Evolutionary conservation across 2,329 filamentous ascomycete species (phyloP).

Genomic region (Aschersonia sp.): DNA sequence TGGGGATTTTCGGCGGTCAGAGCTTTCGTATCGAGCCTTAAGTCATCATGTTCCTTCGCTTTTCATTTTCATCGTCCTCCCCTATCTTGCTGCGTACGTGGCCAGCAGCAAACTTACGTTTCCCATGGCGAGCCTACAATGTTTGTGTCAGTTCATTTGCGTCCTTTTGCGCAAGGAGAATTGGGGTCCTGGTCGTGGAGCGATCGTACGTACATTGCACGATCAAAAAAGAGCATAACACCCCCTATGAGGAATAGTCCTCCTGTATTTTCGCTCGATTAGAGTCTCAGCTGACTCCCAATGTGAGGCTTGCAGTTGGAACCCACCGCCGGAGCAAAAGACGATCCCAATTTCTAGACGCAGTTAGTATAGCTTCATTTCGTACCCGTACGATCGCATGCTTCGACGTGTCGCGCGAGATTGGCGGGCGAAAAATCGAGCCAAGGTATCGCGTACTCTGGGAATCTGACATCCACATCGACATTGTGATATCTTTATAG

Average conservation of each 20-base stretch:
- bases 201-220: slow-evolving; percentile 54
- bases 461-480: slow-evolving; percentile 91
- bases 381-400: too few relatives aligned
- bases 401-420: too few relatives aligned
- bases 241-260: slow-evolving; percentile 90
- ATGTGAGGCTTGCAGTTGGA: slow-evolving; percentile 2
- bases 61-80: not conserved
- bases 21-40: too few relatives aligned
- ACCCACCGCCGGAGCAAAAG: slow-evolving; percentile 93
- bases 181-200: not conserved
- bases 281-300: not conserved
- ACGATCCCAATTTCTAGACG: slow-evolving; percentile 82
- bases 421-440: too few relatives aligned
- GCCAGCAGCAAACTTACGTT: slow-evolving; percentile 44
- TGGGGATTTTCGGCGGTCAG: too few relatives aligned
- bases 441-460: slow-evolving; percentile 54
- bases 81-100: too few relatives aligned
- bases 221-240: slow-evolving; percentile 94
- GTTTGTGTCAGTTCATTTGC: not conserved
- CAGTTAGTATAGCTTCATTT: not conserved
- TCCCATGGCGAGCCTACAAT: slow-evolving; percentile 82
- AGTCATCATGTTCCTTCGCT: not conserved
- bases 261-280: slow-evolving; percentile 35
- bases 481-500: slow-evolving; percentile 23
- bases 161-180: not conserved